Conservation (phyloP, 768 basidiomycete genomes). For the Mrakia blollopis region DNA sequence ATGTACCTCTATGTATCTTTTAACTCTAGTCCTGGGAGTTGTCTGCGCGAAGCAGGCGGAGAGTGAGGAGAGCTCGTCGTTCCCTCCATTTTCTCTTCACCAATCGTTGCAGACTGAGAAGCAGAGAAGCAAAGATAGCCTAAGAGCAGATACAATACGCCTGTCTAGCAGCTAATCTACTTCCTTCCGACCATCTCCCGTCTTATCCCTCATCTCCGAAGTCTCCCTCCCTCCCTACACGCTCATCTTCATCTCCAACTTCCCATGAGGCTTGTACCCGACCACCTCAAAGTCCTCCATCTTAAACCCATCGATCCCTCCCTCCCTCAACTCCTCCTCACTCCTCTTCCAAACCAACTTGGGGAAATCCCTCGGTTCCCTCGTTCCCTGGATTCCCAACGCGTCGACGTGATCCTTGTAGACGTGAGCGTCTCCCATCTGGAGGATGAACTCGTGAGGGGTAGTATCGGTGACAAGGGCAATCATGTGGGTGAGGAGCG, state of each 20-base stretch:
- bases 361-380: slow-evolving; percentile 78
- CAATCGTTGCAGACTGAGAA: not conserved
- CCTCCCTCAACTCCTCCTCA: slow-evolving; percentile 46
- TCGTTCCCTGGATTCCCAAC: slow-evolving; percentile 70
- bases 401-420: slow-evolving; percentile 88
- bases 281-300: slow-evolving; percentile 78
- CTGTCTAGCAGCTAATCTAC: no score
- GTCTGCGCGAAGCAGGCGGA: not conserved
- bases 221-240: not conserved
- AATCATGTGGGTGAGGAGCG: slow-evolving; percentile 94
- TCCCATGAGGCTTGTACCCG: slow-evolving; percentile 71
- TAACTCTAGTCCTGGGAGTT: not conserved
- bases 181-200: no score
- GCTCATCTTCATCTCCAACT: slow-evolving; percentile 25
- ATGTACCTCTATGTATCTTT: not conserved
- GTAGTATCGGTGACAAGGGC: slow-evolving; percentile 83
- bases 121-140: not conserved
- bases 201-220: no score
- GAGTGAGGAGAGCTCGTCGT: not conserved
- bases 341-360: slow-evolving; percentile 67
- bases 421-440: slow-evolving; percentile 96
- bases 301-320: slow-evolving; percentile 72
- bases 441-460: slow-evolving; percentile 84
- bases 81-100: no score
- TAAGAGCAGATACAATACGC: no score